Conservation (phyloP, 495 filamentous ascomycete species). For the Saxophila tyrrhenica region DNA sequence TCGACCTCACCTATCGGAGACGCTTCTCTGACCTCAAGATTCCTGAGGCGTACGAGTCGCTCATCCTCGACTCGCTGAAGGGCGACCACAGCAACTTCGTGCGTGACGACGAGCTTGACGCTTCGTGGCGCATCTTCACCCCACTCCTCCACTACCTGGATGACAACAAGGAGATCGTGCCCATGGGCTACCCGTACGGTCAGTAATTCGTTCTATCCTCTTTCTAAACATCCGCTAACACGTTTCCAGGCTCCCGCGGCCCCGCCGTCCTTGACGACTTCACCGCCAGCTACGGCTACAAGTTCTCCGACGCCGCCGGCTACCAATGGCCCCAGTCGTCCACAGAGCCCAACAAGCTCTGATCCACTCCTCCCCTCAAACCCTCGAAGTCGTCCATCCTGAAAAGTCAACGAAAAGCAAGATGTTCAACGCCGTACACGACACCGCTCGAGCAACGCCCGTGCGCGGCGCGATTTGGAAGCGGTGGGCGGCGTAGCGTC, state of each 20-base stretch:
- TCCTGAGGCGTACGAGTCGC: conserved; percentile 94
- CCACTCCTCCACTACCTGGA: conserved; percentile 96
- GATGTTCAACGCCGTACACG: not conserved
- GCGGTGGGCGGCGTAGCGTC: not conserved
- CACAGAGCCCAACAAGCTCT: conserved; percentile 49
- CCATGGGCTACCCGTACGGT: conserved; percentile 99
- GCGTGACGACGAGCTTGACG: conserved; percentile 94
- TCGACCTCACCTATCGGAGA: conserved; percentile 95
- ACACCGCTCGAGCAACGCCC: too few relatives aligned
- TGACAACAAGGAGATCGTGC: conserved; percentile 96
- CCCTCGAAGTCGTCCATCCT: not conserved
- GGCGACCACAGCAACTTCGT: conserved; percentile 99
- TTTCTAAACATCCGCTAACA: conserved; percentile 3
- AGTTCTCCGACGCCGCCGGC: conserved; percentile 93
- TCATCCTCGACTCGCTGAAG: conserved; percentile 96
- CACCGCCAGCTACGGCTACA: conserved; percentile 94
- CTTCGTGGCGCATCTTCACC: conserved; percentile 97
- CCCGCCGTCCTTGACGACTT: conserved; percentile 97
- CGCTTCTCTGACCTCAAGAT: conserved; percentile 99
- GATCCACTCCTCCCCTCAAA: not conserved
- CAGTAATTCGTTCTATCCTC: conserved; percentile 27
- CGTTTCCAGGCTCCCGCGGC: conserved; percentile 70
- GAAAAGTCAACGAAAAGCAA: not conserved
- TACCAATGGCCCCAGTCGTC: conserved; percentile 84
- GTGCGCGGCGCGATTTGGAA: too few relatives aligned